Evolutionary conservation across 495 filamentous ascomycete genomes (phyloP).

Genomic region (Penicillium egyptiacum): DNA sequence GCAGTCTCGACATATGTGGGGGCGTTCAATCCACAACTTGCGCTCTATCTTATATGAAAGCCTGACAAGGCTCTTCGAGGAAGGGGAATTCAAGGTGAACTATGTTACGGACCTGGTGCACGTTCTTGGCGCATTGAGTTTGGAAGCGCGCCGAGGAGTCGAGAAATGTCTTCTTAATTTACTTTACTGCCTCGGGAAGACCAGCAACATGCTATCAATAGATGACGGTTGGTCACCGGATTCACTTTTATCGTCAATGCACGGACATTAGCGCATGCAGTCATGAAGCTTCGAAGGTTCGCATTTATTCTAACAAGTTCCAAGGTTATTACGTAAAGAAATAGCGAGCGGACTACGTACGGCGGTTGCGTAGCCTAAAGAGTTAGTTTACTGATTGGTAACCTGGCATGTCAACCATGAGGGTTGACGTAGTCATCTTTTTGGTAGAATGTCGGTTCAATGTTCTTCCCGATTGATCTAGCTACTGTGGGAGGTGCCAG

Average conservation of each 20-base stretch:
- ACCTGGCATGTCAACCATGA: too few relatives aligned
- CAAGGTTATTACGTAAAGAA: background rate
- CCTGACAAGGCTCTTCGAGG: conserved; percentile 7
- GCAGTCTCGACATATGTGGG: conserved; percentile 14
- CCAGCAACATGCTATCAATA: conserved; percentile 1
- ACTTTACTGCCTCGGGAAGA: conserved; percentile 18
- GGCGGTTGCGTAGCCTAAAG: too few relatives aligned
- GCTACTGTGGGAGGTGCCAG: too few relatives aligned
- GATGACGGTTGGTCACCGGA: conserved; percentile 30
- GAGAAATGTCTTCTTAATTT: conserved; percentile 35
- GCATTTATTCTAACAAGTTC: background rate
- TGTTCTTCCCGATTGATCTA: too few relatives aligned
- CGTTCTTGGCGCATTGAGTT: conserved; percentile 24
- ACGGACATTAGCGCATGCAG: conserved; percentile 15
- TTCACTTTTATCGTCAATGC: conserved; percentile 30
- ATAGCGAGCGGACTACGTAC: background rate
- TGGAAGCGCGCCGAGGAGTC: conserved; percentile 27
- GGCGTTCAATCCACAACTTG: conserved; percentile 19
- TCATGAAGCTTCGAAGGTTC: background rate
- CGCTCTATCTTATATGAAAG: conserved; percentile 21
- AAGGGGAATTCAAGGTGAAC: conserved; percentile 18
- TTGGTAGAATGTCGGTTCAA: too few relatives aligned
- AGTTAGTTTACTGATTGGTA: too few relatives aligned
- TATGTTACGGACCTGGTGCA: conserved; percentile 26
- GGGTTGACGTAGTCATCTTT: too few relatives aligned